phyloP scores from a whole-genome alignment of 352 stramenopile genomes.

The Phytophthora fragariaefolia region DNA sequence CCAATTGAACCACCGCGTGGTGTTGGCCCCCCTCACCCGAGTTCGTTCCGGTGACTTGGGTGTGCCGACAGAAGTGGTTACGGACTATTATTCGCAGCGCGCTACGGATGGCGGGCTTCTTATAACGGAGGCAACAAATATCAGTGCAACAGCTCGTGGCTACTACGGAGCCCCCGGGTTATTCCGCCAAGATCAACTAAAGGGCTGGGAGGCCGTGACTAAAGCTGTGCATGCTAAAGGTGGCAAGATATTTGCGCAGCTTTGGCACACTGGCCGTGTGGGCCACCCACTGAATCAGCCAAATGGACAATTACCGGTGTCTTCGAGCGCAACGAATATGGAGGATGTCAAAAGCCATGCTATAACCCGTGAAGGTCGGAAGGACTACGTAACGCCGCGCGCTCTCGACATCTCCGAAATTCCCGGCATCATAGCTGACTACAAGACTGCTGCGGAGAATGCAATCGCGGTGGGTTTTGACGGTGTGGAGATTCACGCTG shows the following conservation, averaged over 20 bases:
- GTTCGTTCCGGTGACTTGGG: conserved; percentile 25
- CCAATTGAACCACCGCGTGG: conserved; percentile 48
- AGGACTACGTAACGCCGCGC: conserved; percentile 49
- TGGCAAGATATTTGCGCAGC: conserved; percentile 16
- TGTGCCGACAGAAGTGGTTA: conserved; percentile 32
- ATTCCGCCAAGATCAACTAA: conserved; percentile 52
- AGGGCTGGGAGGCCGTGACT: conserved; percentile 31
- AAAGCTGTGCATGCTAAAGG: conserved; percentile 33
- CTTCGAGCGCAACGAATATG: conserved; percentile 8
- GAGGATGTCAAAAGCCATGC: conserved; percentile 8
- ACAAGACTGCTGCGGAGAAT: conserved; percentile 51
- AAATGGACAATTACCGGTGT: conserved; percentile 13
- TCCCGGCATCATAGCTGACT: conserved; percentile 62
- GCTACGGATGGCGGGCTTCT: conserved; percentile 46
- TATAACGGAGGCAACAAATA: conserved; percentile 65
- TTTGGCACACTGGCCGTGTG: conserved; percentile 15
- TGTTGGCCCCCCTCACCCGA: conserved; percentile 56
- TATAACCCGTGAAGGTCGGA: conserved; percentile 32
- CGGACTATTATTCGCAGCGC: conserved; percentile 50
- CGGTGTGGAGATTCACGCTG: conserved; percentile 88
- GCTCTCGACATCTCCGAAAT: conserved; percentile 76
- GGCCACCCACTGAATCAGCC: conserved; percentile 14
- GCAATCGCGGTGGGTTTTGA: conserved; percentile 87
- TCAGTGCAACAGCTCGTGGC: conserved; percentile 26
- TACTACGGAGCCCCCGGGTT: conserved; percentile 33